phyloP scores from a whole-genome alignment of 2,329 filamentous ascomycete species.

The Mollisiaceae sp. region DNA sequence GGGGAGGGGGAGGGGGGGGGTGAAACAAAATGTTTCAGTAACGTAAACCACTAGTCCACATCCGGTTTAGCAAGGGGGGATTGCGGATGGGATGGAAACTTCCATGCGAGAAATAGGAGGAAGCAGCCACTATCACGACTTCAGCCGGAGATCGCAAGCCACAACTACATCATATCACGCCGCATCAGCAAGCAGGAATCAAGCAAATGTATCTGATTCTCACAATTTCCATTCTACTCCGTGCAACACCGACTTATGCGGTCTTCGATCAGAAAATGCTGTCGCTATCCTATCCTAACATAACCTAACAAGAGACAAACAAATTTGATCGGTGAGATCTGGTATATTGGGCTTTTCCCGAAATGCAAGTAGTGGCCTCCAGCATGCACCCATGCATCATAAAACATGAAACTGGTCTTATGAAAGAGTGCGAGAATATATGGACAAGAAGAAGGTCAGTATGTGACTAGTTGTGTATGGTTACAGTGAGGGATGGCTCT shows the following conservation, averaged over 20 bases:
- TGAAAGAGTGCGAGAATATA: slow-evolving; percentile 17
- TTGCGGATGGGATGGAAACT: background rate
- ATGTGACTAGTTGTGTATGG: slow-evolving; percentile 8
- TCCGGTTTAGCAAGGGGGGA: background rate
- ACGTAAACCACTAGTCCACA: background rate
- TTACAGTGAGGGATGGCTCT: background rate
- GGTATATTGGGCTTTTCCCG: slow-evolving; percentile 22
- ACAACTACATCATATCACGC: background rate
- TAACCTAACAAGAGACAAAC: slow-evolving; percentile 21
- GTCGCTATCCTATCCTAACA: slow-evolving; percentile 8
- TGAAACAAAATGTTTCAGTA: background rate
- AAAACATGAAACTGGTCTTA: slow-evolving; percentile 12
- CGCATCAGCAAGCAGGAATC: background rate
- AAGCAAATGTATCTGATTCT: background rate
- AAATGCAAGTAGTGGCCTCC: slow-evolving; percentile 13
- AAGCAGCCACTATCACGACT: slow-evolving; percentile 1
- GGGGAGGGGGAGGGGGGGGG: no score
- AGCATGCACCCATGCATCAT: slow-evolving; percentile 10
- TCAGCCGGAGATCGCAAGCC: background rate
- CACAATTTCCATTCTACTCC: slow-evolving; percentile 7
- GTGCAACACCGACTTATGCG: background rate
- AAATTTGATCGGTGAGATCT: slow-evolving; percentile 25
- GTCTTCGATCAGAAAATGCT: background rate
- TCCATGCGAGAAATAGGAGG: background rate
- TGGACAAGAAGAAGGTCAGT: slow-evolving; percentile 16